Conservation (phyloP, 2,329 filamentous ascomycete genomes). For the Paraphaeosphaeria minitans region DNA sequence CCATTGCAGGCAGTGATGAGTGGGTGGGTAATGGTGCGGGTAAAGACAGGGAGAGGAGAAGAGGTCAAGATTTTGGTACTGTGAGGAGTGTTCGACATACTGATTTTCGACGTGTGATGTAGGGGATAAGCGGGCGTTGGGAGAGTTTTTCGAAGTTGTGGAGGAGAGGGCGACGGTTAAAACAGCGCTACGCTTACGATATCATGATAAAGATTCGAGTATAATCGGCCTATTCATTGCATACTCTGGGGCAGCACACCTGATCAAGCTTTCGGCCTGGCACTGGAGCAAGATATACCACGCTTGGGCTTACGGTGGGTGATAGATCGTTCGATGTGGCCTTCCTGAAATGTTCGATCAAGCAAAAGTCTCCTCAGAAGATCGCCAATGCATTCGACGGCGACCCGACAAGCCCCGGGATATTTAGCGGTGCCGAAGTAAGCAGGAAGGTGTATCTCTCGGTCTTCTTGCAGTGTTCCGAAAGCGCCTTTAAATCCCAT, state of each 20-base stretch:
- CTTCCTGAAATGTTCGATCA: too few species aligned
- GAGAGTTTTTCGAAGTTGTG: slow-evolving; percentile 8
- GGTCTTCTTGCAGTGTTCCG: slow-evolving; percentile 33
- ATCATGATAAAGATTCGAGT: too few species aligned
- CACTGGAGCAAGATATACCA: too few species aligned
- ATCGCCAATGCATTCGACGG: slow-evolving; percentile 24
- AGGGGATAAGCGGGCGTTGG: slow-evolving; percentile 10
- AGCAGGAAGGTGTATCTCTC: slow-evolving; percentile 52
- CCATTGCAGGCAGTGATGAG: neutral
- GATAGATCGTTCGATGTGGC: too few species aligned
- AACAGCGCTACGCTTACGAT: too few species aligned
- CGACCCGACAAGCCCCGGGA: slow-evolving; percentile 21
- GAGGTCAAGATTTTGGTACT: neutral
- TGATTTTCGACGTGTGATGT: slow-evolving; percentile 5
- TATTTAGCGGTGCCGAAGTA: slow-evolving; percentile 61
- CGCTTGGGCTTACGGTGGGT: too few species aligned
- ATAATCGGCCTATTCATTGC: too few species aligned
- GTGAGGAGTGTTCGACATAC: neutral
- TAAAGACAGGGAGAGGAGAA: neutral
- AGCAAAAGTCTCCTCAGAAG: slow-evolving; percentile 9
- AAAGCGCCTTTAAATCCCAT: slow-evolving; percentile 39
- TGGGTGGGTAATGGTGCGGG: neutral
- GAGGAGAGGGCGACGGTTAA: slow-evolving; percentile 2
- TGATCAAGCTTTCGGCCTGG: too few species aligned
- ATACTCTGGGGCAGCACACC: too few species aligned